A percentile compares a stretch with the other conserved stretches of the same genome.
These are phyloP conservation scores for Trichoderma endophyticum DNA, from an alignment of 2,329 filamentous ascomycete genomes.

Conservation along the genomic window DNA sequence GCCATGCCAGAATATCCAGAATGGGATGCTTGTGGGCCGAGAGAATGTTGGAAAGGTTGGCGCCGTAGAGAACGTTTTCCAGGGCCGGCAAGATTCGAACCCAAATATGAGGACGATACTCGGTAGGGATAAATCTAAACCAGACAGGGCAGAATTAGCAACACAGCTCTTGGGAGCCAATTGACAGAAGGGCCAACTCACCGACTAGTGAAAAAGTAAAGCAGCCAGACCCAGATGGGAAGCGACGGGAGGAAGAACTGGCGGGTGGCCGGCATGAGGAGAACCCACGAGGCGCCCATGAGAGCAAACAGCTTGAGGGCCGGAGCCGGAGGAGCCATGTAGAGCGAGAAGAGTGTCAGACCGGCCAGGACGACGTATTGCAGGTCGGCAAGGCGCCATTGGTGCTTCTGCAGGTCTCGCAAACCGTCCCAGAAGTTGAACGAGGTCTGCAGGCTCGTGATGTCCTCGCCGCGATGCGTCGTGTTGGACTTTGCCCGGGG, in stretches of 20 bases:
- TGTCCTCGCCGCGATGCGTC: constrained; percentile 48
- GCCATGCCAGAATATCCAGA: constrained; percentile 85
- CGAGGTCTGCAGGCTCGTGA: constrained; percentile 76
- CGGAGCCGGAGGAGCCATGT: constrained; percentile 77
- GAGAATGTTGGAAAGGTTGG: constrained; percentile 92
- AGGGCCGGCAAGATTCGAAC: constrained; percentile 90
- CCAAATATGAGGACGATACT: constrained; percentile 91
- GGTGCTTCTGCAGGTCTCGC: constrained; percentile 69
- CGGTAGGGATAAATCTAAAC: constrained; percentile 77
- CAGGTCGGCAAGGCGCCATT: constrained; percentile 78
- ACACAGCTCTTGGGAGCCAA: background rate
- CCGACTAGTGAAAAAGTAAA: constrained; percentile 93
- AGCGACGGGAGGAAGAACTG: constrained; percentile 90
- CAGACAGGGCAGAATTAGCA: background rate
- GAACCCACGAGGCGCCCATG: constrained; percentile 62
- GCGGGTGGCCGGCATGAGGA: constrained; percentile 78
- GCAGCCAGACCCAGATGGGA: constrained; percentile 78
- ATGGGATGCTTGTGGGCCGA: constrained; percentile 82
- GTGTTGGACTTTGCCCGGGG: constrained; percentile 37
- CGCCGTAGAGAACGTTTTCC: constrained; percentile 94
- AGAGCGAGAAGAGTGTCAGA: constrained; percentile 77
- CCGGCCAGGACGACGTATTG: constrained; percentile 77
- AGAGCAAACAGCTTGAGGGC: constrained; percentile 72
- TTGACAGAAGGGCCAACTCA: constrained; percentile 48
- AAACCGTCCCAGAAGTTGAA: constrained; percentile 78